Percentiles rank a stretch among this genome's conserved stretches.
Conservation (phyloP, 345 rosid species). For the Linum lewisii region DNA sequence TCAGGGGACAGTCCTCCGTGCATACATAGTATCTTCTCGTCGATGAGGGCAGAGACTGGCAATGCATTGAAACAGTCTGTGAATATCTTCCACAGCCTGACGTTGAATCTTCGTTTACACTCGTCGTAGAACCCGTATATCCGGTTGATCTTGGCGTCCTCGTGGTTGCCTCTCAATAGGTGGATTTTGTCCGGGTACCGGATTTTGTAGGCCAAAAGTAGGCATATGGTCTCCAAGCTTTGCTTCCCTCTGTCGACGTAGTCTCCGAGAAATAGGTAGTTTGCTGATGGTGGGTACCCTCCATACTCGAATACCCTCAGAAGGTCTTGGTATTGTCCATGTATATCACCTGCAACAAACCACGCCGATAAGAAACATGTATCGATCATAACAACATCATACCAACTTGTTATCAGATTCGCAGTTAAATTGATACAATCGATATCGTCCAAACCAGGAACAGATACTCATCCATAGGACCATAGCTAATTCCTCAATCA, state of each 20-base stretch:
- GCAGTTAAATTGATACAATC: no score
- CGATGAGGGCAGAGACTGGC: slow-evolving; percentile 88
- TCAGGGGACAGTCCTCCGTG: slow-evolving; percentile 96
- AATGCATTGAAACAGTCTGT: slow-evolving; percentile 89
- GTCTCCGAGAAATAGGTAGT: slow-evolving; percentile 91
- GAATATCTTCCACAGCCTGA: slow-evolving; percentile 87
- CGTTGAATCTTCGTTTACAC: slow-evolving; percentile 92
- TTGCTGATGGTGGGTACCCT: slow-evolving; percentile 84
- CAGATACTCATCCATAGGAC: no score
- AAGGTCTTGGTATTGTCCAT: slow-evolving; percentile 95
- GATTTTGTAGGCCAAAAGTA: slow-evolving; percentile 90
- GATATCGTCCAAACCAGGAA: no score
- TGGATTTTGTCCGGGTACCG: slow-evolving; percentile 59
- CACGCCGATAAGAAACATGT: no score
- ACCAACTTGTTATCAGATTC: no score
- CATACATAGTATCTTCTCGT: slow-evolving; percentile 90
- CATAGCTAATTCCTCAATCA: no score
- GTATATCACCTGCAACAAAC: slow-evolving; percentile 65
- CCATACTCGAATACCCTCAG: slow-evolving; percentile 75
- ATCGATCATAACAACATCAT: not conserved
- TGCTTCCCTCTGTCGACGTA: slow-evolving; percentile 97
- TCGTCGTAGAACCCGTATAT: slow-evolving; percentile 98
- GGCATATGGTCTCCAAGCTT: slow-evolving; percentile 92
- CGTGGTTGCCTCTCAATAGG: slow-evolving; percentile 95
- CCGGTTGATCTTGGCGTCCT: slow-evolving; percentile 93